Percentiles rank a stretch among this genome's conserved stretches.
phyloP scores from a whole-genome alignment of 2,329 filamentous ascomycete species.

The Parascedosporium putredinis region DNA sequence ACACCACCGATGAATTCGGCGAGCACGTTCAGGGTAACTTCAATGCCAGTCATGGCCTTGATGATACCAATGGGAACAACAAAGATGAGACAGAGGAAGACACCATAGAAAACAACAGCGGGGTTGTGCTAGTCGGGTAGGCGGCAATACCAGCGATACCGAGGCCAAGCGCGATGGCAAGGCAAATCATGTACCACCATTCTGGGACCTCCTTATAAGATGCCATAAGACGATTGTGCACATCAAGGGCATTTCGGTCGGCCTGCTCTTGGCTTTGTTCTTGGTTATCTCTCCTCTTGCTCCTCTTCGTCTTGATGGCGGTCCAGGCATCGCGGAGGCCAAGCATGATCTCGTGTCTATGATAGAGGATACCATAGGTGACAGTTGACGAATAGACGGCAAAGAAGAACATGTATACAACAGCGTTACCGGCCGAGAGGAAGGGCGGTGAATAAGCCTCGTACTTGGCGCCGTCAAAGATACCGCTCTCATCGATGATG shows the following conservation, averaged over 20 bases:
- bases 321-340: conserved; percentile 23
- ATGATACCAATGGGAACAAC: conserved; percentile 34
- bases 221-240: conserved; percentile 37
- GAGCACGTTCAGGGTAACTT: conserved; percentile 32
- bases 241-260: conserved; percentile 18
- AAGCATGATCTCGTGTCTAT: conserved; percentile 26
- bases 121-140: conserved; percentile 32
- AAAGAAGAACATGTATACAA: conserved; percentile 30
- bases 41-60: conserved; percentile 29
- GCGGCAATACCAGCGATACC: conserved; percentile 24
- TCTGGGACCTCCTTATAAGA: conserved; percentile 35
- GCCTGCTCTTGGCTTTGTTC: conserved; percentile 13
- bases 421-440: conserved; percentile 24
- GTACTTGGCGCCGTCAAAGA: conserved; percentile 27
- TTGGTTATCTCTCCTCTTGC: conserved; percentile 13
- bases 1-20: conserved; percentile 37
- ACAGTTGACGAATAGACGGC: conserved; percentile 28
- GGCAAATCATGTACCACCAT: conserved; percentile 32
- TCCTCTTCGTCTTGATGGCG: conserved; percentile 14
- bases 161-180: conserved; percentile 21
- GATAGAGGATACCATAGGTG: conserved; percentile 28
- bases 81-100: conserved; percentile 29
- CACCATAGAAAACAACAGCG: conserved; percentile 32
- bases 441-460: conserved; percentile 30
- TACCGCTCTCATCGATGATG: conserved; percentile 22